Base-by-base conservation (phyloP, 2,329 filamentous ascomycete species). In the Botrytis medusae region DNA sequence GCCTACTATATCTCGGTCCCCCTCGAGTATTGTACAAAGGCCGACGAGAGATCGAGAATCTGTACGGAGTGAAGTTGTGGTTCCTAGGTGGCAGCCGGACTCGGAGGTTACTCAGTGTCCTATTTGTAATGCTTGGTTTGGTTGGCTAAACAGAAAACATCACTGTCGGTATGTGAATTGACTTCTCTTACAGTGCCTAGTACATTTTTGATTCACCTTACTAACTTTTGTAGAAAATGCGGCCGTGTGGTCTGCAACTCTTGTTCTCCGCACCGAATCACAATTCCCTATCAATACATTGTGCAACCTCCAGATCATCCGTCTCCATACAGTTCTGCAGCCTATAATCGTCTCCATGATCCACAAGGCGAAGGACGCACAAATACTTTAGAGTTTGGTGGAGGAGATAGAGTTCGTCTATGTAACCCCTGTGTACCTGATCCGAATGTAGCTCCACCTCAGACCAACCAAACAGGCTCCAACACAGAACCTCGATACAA, bases 261-360 rank as follows among this genome's bases (percentile, higher is more conserved):
- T 32, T 98, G 95, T 84, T 98, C 95, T 4, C 95, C 95, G 5
- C 95, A 98, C 82, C 90, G 94, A 75, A 98, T 98, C 80, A 97
- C 93, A 5, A 98, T 98, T 76, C 95, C 95, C 1, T 89, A 95
- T 76, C 93, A 96, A 80, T 98, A 93, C 81, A 97, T 98, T 76
- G 94, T 98, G 40, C 91, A 92, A 65, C 92, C 93, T 4, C 92
- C 92, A 1, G 34, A 71, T 40, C 72, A 76, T 84, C 63, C 65
- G 32, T 65, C 73, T 63, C 65, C 57, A 61, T 67, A 75, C 69
- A 74, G 51, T 34, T 75, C 72, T 46, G 48, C n/a, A 8, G 59
- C 74, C 14, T 65, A 73, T 20, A 70, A 68, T 51, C 74, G 75
- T 40, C 74, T 73, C 12, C 69, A 74, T 46, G 76, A 78, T 68